Conservation (phyloP, 2,329 filamentous ascomycete species). For the Colletotrichum sp. region DNA sequence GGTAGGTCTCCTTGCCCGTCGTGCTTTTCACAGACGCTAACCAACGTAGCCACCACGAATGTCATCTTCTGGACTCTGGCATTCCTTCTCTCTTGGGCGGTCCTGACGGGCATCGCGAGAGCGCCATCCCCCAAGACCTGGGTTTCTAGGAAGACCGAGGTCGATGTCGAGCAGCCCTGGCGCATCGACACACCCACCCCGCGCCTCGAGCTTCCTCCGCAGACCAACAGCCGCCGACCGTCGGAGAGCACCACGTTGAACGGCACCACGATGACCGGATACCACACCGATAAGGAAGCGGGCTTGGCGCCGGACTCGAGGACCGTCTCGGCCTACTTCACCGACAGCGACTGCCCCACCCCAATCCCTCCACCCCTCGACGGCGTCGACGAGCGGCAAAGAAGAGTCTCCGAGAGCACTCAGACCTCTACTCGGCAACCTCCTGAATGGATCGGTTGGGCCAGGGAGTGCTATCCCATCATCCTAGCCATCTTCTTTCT, state of each 20-base stretch:
- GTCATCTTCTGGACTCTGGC: slow-evolving; percentile 37
- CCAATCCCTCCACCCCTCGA: background rate
- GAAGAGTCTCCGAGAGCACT: background rate
- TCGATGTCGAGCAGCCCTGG: background rate
- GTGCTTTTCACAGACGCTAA: background rate
- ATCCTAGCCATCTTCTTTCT: slow-evolving; percentile 36
- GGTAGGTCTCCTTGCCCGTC: slow-evolving; percentile 34
- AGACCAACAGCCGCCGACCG: background rate
- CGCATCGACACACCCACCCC: background rate
- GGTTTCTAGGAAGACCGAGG: background rate
- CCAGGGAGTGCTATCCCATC: slow-evolving; percentile 28
- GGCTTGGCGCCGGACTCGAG: background rate
- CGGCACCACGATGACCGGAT: slow-evolving; percentile 1
- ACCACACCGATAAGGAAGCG: slow-evolving; percentile 19
- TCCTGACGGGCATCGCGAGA: background rate
- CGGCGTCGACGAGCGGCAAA: background rate
- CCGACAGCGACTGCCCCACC: slow-evolving; percentile 10
- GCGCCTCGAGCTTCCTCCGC: background rate
- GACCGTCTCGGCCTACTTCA: slow-evolving; percentile 13
- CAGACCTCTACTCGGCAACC: background rate
- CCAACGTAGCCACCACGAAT: slow-evolving; percentile 36
- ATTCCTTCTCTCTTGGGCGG: slow-evolving; percentile 27
- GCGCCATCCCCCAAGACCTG: background rate
- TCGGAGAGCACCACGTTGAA: slow-evolving; percentile 13
- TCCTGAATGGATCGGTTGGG: background rate